Evolutionary conservation across 1,139 yeast species (phyloP).

Genomic region (Sugiyamaella grinbergsii): DNA sequence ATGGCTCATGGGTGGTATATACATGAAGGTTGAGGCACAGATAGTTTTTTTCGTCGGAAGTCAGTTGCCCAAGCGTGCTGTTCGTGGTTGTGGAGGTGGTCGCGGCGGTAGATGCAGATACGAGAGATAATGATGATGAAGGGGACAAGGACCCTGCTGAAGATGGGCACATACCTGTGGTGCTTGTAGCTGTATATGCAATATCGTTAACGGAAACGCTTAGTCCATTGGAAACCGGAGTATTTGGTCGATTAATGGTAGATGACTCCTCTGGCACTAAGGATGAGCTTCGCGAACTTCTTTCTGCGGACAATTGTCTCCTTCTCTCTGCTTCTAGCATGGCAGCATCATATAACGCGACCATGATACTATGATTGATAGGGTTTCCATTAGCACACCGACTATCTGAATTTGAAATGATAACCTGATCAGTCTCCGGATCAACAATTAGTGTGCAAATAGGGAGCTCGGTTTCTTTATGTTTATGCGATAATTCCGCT

Average conservation of each 20-base stretch:
- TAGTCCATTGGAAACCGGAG: not conserved
- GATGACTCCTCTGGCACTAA: not conserved
- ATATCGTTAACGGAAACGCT: too few species aligned
- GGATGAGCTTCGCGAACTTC: slow-evolving; percentile 12
- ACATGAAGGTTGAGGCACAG: slow-evolving; percentile 77
- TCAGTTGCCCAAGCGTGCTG: slow-evolving; percentile 7
- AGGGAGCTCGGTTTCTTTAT: slow-evolving; percentile 38
- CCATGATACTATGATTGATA: slow-evolving; percentile 72
- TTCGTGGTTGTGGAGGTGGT: slow-evolving; percentile 4
- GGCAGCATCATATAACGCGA: slow-evolving; percentile 65
- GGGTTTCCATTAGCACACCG: slow-evolving; percentile 50
- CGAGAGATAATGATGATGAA: slow-evolving; percentile 22
- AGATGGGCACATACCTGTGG: slow-evolving; percentile 13
- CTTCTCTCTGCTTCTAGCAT: slow-evolving; percentile 43
- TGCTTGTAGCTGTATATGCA: not conserved
- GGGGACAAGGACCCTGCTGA: slow-evolving; percentile 15
- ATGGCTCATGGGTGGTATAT: slow-evolving; percentile 93
- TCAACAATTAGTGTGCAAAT: slow-evolving; percentile 54
- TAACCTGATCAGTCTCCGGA: slow-evolving; percentile 45
- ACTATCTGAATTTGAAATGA: slow-evolving; percentile 46
- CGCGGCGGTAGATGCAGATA: slow-evolving; percentile 17
- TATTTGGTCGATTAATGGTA: not conserved
- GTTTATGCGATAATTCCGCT: slow-evolving; percentile 36
- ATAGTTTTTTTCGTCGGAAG: slow-evolving; percentile 46
- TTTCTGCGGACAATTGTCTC: slow-evolving; percentile 4